Evolutionary conservation across 208 protist genomes (phyloP).

Genomic region (Leishmania lainsoni): DNA sequence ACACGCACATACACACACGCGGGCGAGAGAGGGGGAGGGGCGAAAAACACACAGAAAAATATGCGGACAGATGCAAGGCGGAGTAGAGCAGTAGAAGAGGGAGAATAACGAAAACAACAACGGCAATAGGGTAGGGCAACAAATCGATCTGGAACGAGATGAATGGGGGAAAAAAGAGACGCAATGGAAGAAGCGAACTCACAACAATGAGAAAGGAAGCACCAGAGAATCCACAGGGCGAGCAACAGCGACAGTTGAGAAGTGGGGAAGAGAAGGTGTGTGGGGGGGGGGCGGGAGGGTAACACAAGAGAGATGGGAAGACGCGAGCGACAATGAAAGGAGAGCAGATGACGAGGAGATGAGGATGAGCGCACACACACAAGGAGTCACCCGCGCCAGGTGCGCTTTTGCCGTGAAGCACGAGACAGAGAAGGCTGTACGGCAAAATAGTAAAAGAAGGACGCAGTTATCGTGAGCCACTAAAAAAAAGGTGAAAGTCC

Average conservation of each 20-base stretch:
- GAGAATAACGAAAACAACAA: not conserved
- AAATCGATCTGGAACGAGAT: not conserved
- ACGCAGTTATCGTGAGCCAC: not conserved
- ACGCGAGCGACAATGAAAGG: not conserved
- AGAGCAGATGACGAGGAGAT: not conserved
- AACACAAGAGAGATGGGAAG: not conserved
- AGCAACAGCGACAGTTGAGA: not conserved
- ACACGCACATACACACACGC: not conserved
- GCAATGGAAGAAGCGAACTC: not conserved
- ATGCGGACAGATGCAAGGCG: not conserved
- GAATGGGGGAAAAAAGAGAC: not conserved
- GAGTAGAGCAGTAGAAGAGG: not conserved
- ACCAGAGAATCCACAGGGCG: too few relatives aligned
- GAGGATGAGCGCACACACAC: not conserved
- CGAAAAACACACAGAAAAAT: not conserved
- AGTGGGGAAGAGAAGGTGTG: not conserved
- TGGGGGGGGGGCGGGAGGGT: not conserved
- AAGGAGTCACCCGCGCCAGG: not conserved
- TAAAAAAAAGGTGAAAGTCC: not conserved
- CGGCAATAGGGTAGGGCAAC: not conserved
- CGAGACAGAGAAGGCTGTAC: not conserved
- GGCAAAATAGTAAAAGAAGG: conserved; percentile 7
- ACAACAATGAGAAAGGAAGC: not conserved
- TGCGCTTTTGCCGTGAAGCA: not conserved
- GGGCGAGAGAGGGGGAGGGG: not conserved